phyloP scores from a whole-genome alignment of 495 filamentous ascomycete species.

The Aspergillus cavernicola region DNA sequence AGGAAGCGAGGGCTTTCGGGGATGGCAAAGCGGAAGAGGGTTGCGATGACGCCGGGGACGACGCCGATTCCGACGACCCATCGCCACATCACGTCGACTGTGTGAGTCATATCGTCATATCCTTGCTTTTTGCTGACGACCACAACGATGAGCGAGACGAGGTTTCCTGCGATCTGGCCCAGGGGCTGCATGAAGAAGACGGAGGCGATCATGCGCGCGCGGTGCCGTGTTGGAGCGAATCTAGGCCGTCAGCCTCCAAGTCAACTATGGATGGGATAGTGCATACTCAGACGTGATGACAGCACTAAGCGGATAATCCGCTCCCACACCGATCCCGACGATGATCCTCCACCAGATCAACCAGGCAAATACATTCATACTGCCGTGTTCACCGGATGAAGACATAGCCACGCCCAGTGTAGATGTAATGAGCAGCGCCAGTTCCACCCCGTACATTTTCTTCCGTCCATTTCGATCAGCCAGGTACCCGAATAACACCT shows the following conservation, averaged over 20 bases:
- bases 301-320: conserved; percentile 54
- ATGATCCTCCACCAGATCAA: conserved; percentile 56
- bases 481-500: conserved; percentile 59
- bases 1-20: conserved; percentile 59
- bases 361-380: conserved; percentile 55
- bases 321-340: conserved; percentile 55
- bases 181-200: conserved; percentile 66
- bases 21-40: conserved; percentile 56
- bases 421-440: conserved; percentile 53
- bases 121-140: conserved; percentile 29
- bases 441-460: conserved; percentile 61
- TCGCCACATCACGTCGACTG: conserved; percentile 54
- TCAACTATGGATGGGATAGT: neutral
- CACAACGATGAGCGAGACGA: conserved; percentile 47
- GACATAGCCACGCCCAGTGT: conserved; percentile 55
- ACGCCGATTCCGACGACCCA: conserved; percentile 58
- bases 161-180: conserved; percentile 59
- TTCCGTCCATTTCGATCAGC: conserved; percentile 60
- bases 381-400: conserved; percentile 35
- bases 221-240: conserved; percentile 55
- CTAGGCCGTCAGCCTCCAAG: conserved; percentile 17
- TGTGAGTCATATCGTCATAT: conserved; percentile 30
- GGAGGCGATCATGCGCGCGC: conserved; percentile 61
- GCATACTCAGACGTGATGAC: conserved; percentile 58
- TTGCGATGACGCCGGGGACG: conserved; percentile 56